Conservation (phyloP, 2,329 filamentous ascomycete genomes). For the Penicillium thymicola region DNA sequence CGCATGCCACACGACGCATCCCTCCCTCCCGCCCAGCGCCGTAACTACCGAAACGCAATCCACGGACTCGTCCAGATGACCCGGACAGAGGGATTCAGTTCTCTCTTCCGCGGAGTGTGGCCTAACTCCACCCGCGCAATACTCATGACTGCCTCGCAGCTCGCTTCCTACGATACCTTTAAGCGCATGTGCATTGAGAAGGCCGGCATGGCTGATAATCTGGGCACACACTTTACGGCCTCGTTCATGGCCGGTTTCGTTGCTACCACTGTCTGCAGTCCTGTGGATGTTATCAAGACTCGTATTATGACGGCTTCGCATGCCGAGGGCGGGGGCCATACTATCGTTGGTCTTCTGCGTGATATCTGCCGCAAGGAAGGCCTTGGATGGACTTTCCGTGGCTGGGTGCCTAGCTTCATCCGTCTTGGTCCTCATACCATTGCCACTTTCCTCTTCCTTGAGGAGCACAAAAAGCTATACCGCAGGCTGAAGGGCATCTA, state of each 20-base stretch:
- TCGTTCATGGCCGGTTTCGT: conserved; percentile 63
- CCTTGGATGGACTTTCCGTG: conserved; percentile 62
- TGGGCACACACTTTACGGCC: conserved; percentile 61
- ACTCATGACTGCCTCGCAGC: conserved; percentile 64
- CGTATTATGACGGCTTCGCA: conserved; percentile 58
- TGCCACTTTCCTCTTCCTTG: conserved; percentile 63
- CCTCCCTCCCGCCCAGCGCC: conserved; percentile 66
- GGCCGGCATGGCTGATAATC: conserved; percentile 53
- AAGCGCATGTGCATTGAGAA: conserved; percentile 55
- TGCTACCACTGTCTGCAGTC: conserved; percentile 64
- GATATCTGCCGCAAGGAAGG: conserved; percentile 58
- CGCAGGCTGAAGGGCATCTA: conserved; percentile 39
- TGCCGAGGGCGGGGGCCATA: conserved; percentile 41
- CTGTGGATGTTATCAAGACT: conserved; percentile 66
- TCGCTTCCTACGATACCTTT: conserved; percentile 63
- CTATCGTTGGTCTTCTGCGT: conserved; percentile 49
- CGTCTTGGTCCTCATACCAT: conserved; percentile 64
- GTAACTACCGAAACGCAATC: conserved; percentile 86
- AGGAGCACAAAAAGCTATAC: conserved; percentile 66
- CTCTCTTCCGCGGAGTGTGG: conserved; percentile 74
- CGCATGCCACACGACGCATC: no score
- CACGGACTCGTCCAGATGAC: conserved; percentile 85
- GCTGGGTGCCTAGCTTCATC: conserved; percentile 66
- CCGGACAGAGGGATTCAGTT: conserved; percentile 72
- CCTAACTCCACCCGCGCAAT: conserved; percentile 61